Evolutionary conservation across 2,329 filamentous ascomycete genomes (phyloP), one percentile per base, ranked within the genome.

Genomic region (Nigrograna mackinnonii): DNA sequence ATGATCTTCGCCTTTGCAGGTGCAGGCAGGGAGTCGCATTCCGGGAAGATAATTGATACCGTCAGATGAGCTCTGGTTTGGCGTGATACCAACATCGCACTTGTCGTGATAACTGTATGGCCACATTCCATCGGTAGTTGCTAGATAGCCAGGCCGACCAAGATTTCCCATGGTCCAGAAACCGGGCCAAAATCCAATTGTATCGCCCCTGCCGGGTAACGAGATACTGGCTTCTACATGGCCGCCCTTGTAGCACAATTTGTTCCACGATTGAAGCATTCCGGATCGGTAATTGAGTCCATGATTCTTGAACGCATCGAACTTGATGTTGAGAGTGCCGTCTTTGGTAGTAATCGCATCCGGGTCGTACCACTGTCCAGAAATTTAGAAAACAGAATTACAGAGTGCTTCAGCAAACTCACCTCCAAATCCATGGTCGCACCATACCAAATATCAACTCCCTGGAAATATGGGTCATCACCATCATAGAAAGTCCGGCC

Each of bases 141-240:
- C 80, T 22, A 82, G 76, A 64, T 86, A 86, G 11, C 85, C 85
- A 19, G 85, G 82, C 50, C 85, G 77, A 26, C 81, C 85, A 17
- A 89, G 74, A 57, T 89, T 89, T 4, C 85, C 85, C 83, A 89
- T 87, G 0, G 84, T 76, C 85, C 85, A 89, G 66, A 87, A 86
- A 66, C 85, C 85, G 31, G 85, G 85, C 85, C 85, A 89, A 67
- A 88, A 85, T 43, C 85, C 85, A 41, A 81, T 76, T 12, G 82
- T 78, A 49, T 87, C 82, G 34, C 85, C 85, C 35, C 75, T 69
- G 13, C 85, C 85, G 12, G 85, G 85, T 5, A 89, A 71, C 4
- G 85, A 88, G 39, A 88, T 82, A 57, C 82, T 85, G 16, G 84
- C 84, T 68, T 89, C 85, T 12, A 89, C 60, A 35, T 84, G 78